Base-by-base conservation (phyloP, 2,329 filamentous ascomycete genomes). In the Trichoderma sp. region DNA sequence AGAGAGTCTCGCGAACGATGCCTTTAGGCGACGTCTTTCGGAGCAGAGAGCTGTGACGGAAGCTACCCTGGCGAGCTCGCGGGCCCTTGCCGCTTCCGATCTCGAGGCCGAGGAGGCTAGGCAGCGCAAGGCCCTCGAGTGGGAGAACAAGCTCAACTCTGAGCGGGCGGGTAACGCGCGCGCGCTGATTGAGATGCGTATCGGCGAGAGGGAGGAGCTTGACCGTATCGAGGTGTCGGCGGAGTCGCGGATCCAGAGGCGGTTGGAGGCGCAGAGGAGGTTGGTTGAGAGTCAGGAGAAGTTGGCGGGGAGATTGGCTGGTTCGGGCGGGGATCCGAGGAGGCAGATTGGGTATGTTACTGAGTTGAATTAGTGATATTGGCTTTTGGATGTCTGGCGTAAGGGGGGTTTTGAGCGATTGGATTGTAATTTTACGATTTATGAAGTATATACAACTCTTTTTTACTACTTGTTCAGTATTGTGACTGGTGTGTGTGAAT, bases 301-400 rank as follows among this genome's bases (percentile, higher is more conserved):
- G 73, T 70, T 83, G 69, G 82, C 82, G 1, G 80, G 77, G 72
- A 82, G 82, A 75, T 76, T 89, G 71, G 85, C 87, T 9, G 82
- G 85, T 17, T 79, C 74, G 9, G 50, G 72, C 20, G 74, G 73
- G 0, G 77, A 81, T 47, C 67, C 77, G 55, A 79, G 85, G 75
- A 82, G 84, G 73, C 85, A 88, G 80, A 86, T 88, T 80, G 87
- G 87, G n/a, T 89, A 84, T 74, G 82, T 89, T 36, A 84, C 84
- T 62, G 87, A 88, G 80, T 71, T 88, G 76, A 83, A 84, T 73
- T 86, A 76, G 76, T 43, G 32, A 11, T 3, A 12, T 13, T 15
- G 13, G 57, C 15, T 2, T 26, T 47, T 68, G 55, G 43, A 20
- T 50, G 43, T n/a, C n/a, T n/a, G 55, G 36, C 26, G n/a, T 50